A percentile compares a stretch with the other conserved stretches of the same genome.
Conservation (phyloP, 2,329 filamentous ascomycete species). For the Pseudopyricularia cyperi region DNA sequence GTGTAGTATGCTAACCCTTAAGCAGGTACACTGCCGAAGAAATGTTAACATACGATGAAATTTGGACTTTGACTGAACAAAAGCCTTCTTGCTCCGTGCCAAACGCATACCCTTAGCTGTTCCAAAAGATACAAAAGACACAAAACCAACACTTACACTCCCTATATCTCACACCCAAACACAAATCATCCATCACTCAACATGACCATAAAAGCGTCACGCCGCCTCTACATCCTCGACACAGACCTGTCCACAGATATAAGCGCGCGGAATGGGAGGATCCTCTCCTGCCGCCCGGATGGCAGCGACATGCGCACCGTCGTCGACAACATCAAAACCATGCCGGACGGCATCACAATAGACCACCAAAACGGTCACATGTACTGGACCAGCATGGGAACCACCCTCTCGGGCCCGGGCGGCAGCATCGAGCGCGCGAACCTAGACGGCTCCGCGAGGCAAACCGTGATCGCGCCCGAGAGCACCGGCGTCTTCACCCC, state of each 20-base stretch:
- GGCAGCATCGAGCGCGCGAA: slow-evolving; percentile 29
- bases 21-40: not conserved
- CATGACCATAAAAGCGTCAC: not conserved
- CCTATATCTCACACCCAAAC: no score
- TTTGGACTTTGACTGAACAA: no score
- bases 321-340: slow-evolving; percentile 12
- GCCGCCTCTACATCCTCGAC: not conserved
- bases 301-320: slow-evolving; percentile 3
- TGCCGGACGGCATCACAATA: slow-evolving; percentile 32
- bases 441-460: slow-evolving; percentile 33
- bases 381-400: slow-evolving; percentile 39
- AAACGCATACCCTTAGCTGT: no score
- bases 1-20: not conserved
- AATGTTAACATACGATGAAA: not conserved
- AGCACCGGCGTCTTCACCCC: slow-evolving; percentile 29
- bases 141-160: not conserved
- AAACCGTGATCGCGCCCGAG: slow-evolving; percentile 27
- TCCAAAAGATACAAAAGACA: no score
- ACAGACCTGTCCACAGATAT: not conserved
- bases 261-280: not conserved
- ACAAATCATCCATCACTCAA: not conserved
- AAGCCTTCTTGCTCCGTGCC: no score
- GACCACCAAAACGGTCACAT: slow-evolving; percentile 19
- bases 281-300: not conserved
- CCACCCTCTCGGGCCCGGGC: slow-evolving; percentile 14